Conservation (phyloP, 768 basidiomycete species). For the Tulasnella sp. region DNA sequence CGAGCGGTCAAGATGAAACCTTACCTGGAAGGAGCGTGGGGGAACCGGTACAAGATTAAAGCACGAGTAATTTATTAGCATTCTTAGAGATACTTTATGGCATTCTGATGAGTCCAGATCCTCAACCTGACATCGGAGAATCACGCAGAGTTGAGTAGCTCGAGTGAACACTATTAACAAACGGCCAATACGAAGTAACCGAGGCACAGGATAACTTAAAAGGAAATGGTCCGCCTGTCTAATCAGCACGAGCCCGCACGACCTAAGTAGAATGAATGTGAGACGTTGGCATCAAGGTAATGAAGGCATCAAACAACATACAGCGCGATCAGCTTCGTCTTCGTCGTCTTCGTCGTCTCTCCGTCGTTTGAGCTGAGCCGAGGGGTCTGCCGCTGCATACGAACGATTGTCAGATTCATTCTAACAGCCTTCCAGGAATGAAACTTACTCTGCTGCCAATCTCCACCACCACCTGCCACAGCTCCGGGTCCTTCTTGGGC, state of each 20-base stretch:
- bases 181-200: background rate
- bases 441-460: conserved; percentile 59
- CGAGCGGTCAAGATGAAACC: conserved; percentile 59
- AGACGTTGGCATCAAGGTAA: background rate
- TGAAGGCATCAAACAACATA: background rate
- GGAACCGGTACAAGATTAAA: conserved; percentile 45
- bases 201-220: background rate
- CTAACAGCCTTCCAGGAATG: background rate
- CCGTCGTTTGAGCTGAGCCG: conserved; percentile 29
- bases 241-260: conserved; percentile 25
- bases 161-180: too few species aligned
- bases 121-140: too few species aligned
- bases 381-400: conserved; percentile 30
- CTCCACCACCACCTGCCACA: conserved; percentile 77
- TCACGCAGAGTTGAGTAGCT: too few species aligned
- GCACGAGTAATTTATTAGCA: conserved; percentile 53
- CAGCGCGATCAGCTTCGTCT: conserved; percentile 28
- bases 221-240: background rate
- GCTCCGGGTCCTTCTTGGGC: conserved; percentile 74
- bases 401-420: background rate
- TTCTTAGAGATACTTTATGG: background rate
- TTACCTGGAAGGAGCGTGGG: conserved; percentile 42
- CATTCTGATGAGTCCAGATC: background rate
- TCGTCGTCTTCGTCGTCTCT: conserved; percentile 37
- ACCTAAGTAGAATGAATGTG: conserved; percentile 3